Evolutionary conservation across 2,329 filamentous ascomycete species (phyloP).

Genomic region (Hymenoscyphus fructigenus): DNA sequence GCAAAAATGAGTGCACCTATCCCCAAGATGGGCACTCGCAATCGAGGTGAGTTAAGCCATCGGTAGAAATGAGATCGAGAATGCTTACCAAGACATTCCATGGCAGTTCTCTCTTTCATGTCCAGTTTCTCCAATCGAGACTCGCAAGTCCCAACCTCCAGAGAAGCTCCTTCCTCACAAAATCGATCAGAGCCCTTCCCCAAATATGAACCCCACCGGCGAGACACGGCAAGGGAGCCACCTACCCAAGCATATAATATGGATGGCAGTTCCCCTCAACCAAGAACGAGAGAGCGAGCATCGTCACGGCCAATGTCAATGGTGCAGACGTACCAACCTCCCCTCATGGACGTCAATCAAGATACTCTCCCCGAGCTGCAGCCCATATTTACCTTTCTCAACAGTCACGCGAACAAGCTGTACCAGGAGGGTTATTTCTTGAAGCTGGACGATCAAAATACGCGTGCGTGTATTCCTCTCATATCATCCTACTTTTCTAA

Average conservation of each 20-base stretch:
- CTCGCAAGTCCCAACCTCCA: slow-evolving; percentile 35
- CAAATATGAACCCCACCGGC: slow-evolving; percentile 33
- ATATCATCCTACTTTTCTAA: slow-evolving; percentile 33
- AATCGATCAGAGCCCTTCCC: slow-evolving; percentile 17
- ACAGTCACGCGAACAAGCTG: slow-evolving; percentile 92
- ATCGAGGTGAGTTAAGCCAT: slow-evolving; percentile 34
- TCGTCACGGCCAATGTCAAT: slow-evolving; percentile 74
- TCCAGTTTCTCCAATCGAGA: slow-evolving; percentile 66
- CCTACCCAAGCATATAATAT: slow-evolving; percentile 17
- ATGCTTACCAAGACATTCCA: slow-evolving; percentile 25
- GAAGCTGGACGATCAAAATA: slow-evolving; percentile 93
- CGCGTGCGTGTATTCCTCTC: slow-evolving; percentile 60
- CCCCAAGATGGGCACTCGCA: slow-evolving; percentile 36
- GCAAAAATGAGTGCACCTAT: slow-evolving; percentile 2
- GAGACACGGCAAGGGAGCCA: slow-evolving; percentile 38
- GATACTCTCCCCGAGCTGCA: slow-evolving; percentile 91
- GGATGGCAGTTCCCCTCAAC: slow-evolving; percentile 22
- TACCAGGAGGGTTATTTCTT: slow-evolving; percentile 98
- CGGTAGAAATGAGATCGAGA: slow-evolving; percentile 3
- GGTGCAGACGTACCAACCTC: slow-evolving; percentile 81
- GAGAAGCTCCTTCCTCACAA: slow-evolving; percentile 28
- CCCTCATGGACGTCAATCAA: slow-evolving; percentile 77
- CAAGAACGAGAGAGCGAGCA: slow-evolving; percentile 43
- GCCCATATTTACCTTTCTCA: slow-evolving; percentile 90
- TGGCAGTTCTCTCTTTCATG: slow-evolving; percentile 89